Conservation (phyloP, 2,329 filamentous ascomycete genomes). For the Monosporascus sp. region DNA sequence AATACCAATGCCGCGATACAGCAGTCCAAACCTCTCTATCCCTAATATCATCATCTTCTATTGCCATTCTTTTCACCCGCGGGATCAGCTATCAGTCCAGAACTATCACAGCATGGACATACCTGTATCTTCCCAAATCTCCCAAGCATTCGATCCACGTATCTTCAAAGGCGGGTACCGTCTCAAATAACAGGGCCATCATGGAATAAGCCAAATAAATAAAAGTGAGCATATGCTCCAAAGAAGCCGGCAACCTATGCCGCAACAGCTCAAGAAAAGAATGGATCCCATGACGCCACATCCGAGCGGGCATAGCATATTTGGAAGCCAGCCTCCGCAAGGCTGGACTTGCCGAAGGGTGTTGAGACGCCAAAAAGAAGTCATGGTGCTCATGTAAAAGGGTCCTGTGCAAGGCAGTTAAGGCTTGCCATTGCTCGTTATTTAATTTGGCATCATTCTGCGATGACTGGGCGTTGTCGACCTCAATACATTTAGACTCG, state of each 20-base stretch:
- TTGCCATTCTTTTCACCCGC: conserved; percentile 63
- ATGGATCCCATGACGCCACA: conserved; percentile 94
- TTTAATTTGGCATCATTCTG: conserved; percentile 41
- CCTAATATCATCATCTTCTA: conserved; percentile 73
- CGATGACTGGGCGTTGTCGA: conserved; percentile 59
- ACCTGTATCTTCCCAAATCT: conserved; percentile 71
- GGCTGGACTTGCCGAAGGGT: conserved; percentile 68
- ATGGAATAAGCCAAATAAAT: conserved; percentile 87
- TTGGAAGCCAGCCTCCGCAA: conserved; percentile 68
- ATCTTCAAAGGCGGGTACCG: conserved; percentile 74
- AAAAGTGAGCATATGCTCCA: conserved; percentile 88
- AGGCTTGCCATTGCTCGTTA: conserved; percentile 74
- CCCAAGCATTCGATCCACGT: conserved; percentile 94
- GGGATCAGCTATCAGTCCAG: conserved; percentile 3
- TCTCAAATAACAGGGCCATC: conserved; percentile 83
- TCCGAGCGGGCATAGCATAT: conserved; percentile 85
- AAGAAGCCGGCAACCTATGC: conserved; percentile 66
- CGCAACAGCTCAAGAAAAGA: conserved; percentile 74
- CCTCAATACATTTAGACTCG: conserved; percentile 80
- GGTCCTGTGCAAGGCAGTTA: conserved; percentile 78
- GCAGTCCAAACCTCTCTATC: conserved; percentile 78
- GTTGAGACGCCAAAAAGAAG: conserved; percentile 82
- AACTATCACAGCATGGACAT: conserved; percentile 7
- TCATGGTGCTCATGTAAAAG: conserved; percentile 79
- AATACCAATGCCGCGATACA: conserved; percentile 80